Base-by-base conservation (phyloP, 208 protist species). In the Vickermania ingenoplastis region DNA sequence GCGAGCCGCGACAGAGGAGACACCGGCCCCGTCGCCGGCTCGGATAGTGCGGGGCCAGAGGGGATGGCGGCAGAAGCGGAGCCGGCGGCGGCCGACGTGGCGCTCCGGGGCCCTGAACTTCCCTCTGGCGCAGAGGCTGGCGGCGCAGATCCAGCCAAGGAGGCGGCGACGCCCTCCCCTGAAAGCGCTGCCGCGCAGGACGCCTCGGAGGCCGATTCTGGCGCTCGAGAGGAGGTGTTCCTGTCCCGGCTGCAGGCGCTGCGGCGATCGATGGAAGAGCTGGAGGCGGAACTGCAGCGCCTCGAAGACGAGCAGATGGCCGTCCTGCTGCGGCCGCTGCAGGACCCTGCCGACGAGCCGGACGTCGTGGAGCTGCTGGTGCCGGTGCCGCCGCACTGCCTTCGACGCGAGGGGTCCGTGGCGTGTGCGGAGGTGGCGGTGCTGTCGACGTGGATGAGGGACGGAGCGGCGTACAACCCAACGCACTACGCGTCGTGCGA, bases 381-480 rank as follows among this genome's bases (percentile, higher is more conserved):
- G 4, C 63, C 1, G 17, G 1, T 21, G 26, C 26, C 56, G 23
- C 2, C 1, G 25, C 2, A 5, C 21, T 5, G 27, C 1, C n/a
- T 13, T 2, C 4, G 56, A 23, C 3, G 17, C 36, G 36, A 45
- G 36, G 17, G 36, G 11, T 17, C 51, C 27, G 57, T 28, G 0
- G 53, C 26, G 51, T 41, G 11, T 24, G 54, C 55, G n/a, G 21
- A 53, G 3, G 48, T 81, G 23, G 68, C 64, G 2, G 54, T 85
- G 24, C 71, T 68, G 4, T 65, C 71, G 4, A 61, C 81, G 2
- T 28, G 79, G 29, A 77, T 71, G 1, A 21, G 45, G 0, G 67
- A 79, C 41, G 79, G 74, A 13, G 65, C 60, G 7, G 78, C 75
- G 41, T 52, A 75, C 66, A 83, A 83, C 60, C 70, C 73, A 3